Evolutionary conservation across 805 yeast species (phyloP), one percentile per base, ranked within the genome.

Genomic region (Myxozyma sirexii): DNA sequence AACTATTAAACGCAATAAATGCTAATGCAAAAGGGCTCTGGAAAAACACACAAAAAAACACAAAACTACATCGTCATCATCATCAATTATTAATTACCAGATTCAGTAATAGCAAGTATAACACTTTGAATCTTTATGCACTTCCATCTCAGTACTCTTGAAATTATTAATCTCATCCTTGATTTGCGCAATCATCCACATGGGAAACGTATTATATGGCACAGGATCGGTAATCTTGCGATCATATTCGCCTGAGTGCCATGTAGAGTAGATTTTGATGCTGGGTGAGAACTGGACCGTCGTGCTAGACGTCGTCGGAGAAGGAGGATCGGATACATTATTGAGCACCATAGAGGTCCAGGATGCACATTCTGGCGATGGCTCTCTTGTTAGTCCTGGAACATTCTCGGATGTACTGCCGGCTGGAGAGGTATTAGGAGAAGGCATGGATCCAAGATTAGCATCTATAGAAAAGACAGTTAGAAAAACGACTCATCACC

Each of bases 251-350:
- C 82, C 85, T 38, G 85, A 85, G 59, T 86, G 82, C 72, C 87
- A 90, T 0, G 97, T 93, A 61, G 90, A 96, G 73, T 85, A 93
- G 44, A 94, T 80, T 6, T 89, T 81, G 57, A 94, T 89, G 67
- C 90, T 79, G 0, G 96, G 85, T 4, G 96, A 87, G 74, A 93
- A 93, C 50, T 83, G 72, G 10, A 86, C 90, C 13, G 59, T 6
- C 21, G 49, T 12, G 21, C 35, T 15, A 3, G 39, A 29, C 24
- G 55, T n/a, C 39, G 37, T 38, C 42, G 53, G 43, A 5, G 53
- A 33, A 13, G 53, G 29, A 10, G 44, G 24, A 15, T 43, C 21
- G 15, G 50, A 42, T 10, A 15, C 24, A 21, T 27, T 41, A 17
- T 38, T 26, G 8, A 37, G 24, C 2, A 13, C 39, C 8, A 54